Conservation (phyloP, 2,329 filamentous ascomycete species). For the Xylariaceae sp. region DNA sequence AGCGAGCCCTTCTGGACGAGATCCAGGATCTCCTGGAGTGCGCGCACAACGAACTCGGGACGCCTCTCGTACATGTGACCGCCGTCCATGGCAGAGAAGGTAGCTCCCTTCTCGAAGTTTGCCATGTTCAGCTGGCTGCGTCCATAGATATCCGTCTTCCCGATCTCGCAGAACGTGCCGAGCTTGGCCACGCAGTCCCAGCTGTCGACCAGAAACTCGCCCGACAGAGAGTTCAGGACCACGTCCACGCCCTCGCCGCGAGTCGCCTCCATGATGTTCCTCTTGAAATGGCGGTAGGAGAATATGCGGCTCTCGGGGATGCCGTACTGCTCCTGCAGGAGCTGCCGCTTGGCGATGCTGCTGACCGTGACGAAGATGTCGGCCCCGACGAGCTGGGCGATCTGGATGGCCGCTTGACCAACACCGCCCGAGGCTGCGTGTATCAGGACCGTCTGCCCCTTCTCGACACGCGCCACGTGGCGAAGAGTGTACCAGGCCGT, state of each 20-base stretch:
- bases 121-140: conserved; percentile 37
- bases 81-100: conserved; percentile 38
- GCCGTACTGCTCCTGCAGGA: conserved; percentile 20
- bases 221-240: conserved; percentile 20
- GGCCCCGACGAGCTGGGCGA: conserved; percentile 23
- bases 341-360: conserved; percentile 20
- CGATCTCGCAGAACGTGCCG: conserved; percentile 23
- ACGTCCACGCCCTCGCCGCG: conserved; percentile 18
- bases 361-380: conserved; percentile 21
- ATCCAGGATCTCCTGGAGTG: conserved; percentile 21
- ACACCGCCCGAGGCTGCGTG: conserved; percentile 22
- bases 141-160: conserved; percentile 16
- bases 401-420: conserved; percentile 22
- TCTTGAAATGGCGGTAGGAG: conserved; percentile 21
- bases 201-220: conserved; percentile 22
- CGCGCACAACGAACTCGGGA: conserved; percentile 18
- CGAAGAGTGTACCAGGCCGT: conserved; percentile 21
- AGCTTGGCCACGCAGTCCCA: conserved; percentile 25
- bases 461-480: conserved; percentile 18
- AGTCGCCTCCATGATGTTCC: conserved; percentile 17
- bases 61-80: conserved; percentile 31
- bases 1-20: conserved; percentile 22
- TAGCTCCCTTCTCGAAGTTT: conserved; percentile 40
- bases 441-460: conserved; percentile 21
- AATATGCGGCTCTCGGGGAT: conserved; percentile 21